These are phyloP conservation scores for Thymus mandschuricus DNA, from an alignment of 257 asterid species.

Conservation along the genomic window DNA sequence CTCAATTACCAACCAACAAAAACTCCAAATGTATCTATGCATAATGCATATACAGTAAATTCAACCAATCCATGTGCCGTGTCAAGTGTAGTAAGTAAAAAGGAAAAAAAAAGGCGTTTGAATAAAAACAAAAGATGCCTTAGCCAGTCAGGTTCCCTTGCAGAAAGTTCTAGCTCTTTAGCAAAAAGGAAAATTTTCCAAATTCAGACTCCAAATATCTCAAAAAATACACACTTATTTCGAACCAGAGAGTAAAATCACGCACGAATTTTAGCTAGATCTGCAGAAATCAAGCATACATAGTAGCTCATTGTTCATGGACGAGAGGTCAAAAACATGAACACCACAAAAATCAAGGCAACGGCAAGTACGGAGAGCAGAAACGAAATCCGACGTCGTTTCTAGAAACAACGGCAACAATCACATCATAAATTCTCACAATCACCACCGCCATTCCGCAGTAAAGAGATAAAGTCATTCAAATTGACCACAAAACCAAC, in stretches of 20 bases:
- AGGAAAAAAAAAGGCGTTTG: not conserved
- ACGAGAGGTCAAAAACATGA: conserved; percentile 9
- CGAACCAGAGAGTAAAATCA: conserved; percentile 14
- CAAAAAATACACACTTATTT: conserved; percentile 6
- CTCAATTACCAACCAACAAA: no score
- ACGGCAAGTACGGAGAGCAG: conserved; percentile 1
- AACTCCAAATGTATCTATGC: not conserved
- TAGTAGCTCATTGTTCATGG: conserved; percentile 12
- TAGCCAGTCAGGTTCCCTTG: conserved; percentile 8
- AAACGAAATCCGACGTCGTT: not conserved
- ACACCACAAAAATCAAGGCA: conserved; percentile 27
- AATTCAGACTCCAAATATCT: not conserved
- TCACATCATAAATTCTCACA: not conserved
- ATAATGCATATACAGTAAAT: no score
- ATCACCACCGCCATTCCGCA: conserved; percentile 6
- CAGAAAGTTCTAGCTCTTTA: conserved; percentile 16
- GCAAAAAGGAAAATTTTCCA: not conserved
- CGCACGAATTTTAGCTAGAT: conserved; percentile 34
- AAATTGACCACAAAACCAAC: conserved; percentile 5
- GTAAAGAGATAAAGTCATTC: not conserved
- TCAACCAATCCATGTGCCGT: not conserved
- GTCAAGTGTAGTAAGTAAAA: not conserved
- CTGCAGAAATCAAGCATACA: conserved; percentile 26
- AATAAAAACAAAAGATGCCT: conserved; percentile 1
- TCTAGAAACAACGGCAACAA: not conserved